phyloP scores from a whole-genome alignment of 1,139 yeast genomes.

The Saccharomycopsis hybrid region DNA sequence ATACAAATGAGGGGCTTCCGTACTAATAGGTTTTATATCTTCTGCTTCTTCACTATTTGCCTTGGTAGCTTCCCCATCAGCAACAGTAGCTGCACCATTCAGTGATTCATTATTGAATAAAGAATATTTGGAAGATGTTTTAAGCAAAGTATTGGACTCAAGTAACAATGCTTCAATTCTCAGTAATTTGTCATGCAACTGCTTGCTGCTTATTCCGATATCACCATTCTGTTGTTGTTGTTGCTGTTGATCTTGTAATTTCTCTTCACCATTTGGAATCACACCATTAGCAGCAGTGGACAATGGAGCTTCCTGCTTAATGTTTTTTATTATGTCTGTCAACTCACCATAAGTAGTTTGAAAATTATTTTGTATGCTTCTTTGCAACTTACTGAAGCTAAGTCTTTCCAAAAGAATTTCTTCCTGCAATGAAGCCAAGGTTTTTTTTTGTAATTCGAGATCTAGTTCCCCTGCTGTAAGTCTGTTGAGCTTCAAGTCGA shows the following conservation, averaged over 20 bases:
- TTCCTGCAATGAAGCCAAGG: constrained; percentile 70
- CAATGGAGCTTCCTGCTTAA: neutral
- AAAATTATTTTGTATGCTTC: constrained; percentile 5
- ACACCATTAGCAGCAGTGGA: neutral
- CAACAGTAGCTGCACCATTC: constrained; percentile 15
- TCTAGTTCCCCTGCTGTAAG: constrained; percentile 69
- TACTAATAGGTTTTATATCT: constrained; percentile 61
- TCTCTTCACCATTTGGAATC: neutral
- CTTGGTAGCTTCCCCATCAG: constrained; percentile 20
- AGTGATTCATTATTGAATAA: constrained; percentile 16
- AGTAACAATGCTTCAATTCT: constrained; percentile 1
- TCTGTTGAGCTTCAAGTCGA: constrained; percentile 67
- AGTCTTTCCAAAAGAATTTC: constrained; percentile 75
- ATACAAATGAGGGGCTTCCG: constrained; percentile 77
- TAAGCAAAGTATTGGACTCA: constrained; percentile 2
- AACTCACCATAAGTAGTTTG: constrained; percentile 1
- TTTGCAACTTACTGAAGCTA: constrained; percentile 12
- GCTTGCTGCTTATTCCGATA: neutral
- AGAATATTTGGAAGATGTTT: constrained; percentile 1
- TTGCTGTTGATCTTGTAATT: neutral
- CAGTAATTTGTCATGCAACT: neutral
- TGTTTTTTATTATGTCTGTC: neutral
- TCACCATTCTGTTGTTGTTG: neutral
- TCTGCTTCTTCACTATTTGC: constrained; percentile 24
- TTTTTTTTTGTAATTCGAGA: constrained; percentile 71